Base-by-base conservation (phyloP, 495 filamentous ascomycete genomes). In the Aspergillus saccharolyticus region DNA sequence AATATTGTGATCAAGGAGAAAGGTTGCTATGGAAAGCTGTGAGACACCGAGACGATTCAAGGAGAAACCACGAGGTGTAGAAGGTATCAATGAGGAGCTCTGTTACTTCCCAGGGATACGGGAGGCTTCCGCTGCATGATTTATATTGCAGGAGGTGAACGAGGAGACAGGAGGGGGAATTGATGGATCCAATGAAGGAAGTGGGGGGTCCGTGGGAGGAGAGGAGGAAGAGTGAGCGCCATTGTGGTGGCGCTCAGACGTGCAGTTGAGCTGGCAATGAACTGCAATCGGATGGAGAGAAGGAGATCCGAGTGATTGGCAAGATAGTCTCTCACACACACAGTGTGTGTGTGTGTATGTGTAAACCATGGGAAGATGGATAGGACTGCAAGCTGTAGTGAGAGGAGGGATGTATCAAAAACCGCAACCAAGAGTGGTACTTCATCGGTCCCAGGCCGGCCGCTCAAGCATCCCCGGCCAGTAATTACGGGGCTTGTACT, bases 321-420 rank as follows among this genome's bases (percentile, higher is more conserved):
- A 24, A 30, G 20, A 33, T 42, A 1, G 20, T 49, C 20, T n/a
- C 6, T 3, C n/a, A n/a, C n/a, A n/a, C n/a, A n/a, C n/a, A n/a
- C n/a, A n/a, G 33, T 39, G 33, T 39, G 33, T 39, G 33, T 39
- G 25, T 28, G 9, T 28, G 25, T 28, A 9, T 28, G 9, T 28
- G 25, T 28, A 9, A 4, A 28, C 3, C 3, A 28, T 4, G 43
- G 25, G 45, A 53, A 52, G 52, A 45, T 53, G 17, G 48, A 63
- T 58, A 63, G 62, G 54, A 54, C 16, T 44, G 48, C 53, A 45
- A 54, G 42, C 33, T 39, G 33, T 45, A 45, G 48, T n/a, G 48
- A 69, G 28, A 66, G 22, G 56, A 33, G 56, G 63, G 62, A 74
- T 74, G 64, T 67, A 69, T 70, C 68, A 72, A 54, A 44, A 50